Evolutionary conservation across 2,329 filamentous ascomycete species (phyloP).

Genomic region (Aspergillus unguis): DNA sequence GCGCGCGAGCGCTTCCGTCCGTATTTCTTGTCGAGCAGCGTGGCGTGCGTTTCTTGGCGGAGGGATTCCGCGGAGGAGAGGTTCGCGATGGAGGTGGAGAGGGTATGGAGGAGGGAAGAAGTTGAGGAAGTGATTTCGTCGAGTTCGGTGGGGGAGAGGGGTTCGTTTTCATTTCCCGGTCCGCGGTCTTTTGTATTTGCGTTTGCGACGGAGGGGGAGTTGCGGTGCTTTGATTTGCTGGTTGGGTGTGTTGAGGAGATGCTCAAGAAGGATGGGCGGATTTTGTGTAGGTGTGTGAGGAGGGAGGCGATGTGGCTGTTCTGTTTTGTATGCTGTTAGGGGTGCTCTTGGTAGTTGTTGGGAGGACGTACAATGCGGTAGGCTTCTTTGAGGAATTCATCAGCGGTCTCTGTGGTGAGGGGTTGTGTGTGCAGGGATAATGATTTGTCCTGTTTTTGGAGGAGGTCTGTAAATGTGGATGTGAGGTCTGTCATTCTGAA

Average conservation of each 20-base stretch:
- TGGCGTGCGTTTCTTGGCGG: constrained; percentile 70
- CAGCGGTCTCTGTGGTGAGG: constrained; percentile 48
- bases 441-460: constrained; percentile 21
- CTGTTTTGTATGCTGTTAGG: constrained; percentile 44
- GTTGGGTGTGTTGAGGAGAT: constrained; percentile 55
- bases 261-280: constrained; percentile 84
- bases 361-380: constrained; percentile 69
- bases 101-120: constrained; percentile 77
- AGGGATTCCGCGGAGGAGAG: constrained; percentile 79
- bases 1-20: constrained; percentile 47
- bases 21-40: constrained; percentile 70
- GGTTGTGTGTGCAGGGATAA: constrained; percentile 14
- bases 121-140: constrained; percentile 85
- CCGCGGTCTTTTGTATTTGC: constrained; percentile 9
- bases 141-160: constrained; percentile 78
- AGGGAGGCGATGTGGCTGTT: constrained; percentile 81
- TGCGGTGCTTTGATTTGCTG: constrained; percentile 33
- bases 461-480: constrained; percentile 33
- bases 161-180: constrained; percentile 43
- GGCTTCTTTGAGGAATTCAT: constrained; percentile 90
- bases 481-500: constrained; percentile 43
- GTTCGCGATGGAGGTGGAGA: constrained; percentile 75
- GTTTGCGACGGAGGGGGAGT: constrained; percentile 21
- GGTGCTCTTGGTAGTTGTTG: constrained; percentile 3
- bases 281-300: constrained; percentile 72